phyloP scores from a whole-genome alignment of 345 rosid genomes.

The Leavenworthia alabamica region DNA sequence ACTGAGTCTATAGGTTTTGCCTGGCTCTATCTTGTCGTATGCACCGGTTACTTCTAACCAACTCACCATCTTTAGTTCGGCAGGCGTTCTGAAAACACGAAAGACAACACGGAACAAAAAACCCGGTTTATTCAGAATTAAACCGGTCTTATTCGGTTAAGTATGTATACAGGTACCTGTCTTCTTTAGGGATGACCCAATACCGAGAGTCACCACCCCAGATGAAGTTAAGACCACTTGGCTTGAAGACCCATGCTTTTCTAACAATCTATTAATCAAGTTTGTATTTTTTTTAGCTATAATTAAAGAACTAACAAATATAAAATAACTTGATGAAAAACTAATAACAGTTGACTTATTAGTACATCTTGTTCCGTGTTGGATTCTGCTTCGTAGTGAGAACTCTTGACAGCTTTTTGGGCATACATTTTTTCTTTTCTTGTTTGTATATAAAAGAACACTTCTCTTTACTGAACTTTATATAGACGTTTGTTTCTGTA shows the following conservation, averaged over 20 bases:
- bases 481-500: slow-evolving; percentile 14
- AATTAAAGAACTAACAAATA: background rate
- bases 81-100: slow-evolving; percentile 28
- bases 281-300: background rate
- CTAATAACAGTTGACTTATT: background rate
- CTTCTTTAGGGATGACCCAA: slow-evolving; percentile 32
- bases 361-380: slow-evolving; percentile 29
- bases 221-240: slow-evolving; percentile 29
- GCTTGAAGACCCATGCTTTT: slow-evolving; percentile 30
- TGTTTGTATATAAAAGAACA: slow-evolving; percentile 6
- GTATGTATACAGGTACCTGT: slow-evolving; percentile 10
- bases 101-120: background rate
- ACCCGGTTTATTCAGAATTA: background rate
- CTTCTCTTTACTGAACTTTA: slow-evolving; percentile 3
- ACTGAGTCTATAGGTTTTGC: slow-evolving; percentile 30
- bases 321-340: background rate
- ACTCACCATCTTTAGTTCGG: slow-evolving; percentile 44
- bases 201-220: slow-evolving; percentile 34
- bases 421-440: slow-evolving; percentile 17
- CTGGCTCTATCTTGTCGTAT: background rate
- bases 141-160: background rate
- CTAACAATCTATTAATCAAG: slow-evolving; percentile 17
- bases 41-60: slow-evolving; percentile 62
- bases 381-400: slow-evolving; percentile 30
- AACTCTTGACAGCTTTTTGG: slow-evolving; percentile 30